phyloP scores from a whole-genome alignment of 768 basidiomycete species.

The Galerina sulciceps region DNA sequence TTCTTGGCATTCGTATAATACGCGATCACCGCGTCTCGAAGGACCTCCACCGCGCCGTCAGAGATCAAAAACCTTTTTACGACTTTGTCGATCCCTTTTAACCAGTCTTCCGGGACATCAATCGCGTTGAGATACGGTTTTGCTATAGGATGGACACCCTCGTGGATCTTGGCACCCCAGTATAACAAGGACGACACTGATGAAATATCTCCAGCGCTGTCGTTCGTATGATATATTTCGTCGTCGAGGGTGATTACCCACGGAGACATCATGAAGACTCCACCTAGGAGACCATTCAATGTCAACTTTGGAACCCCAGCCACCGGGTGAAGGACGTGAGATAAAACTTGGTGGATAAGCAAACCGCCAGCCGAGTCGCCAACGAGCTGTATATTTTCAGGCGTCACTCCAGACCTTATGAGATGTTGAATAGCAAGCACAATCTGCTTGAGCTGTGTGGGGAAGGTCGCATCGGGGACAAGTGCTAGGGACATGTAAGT shows the following conservation, averaged over 20 bases:
- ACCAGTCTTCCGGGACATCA: slow-evolving; percentile 32
- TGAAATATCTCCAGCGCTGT: slow-evolving; percentile 27
- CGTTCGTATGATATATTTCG: slow-evolving; percentile 16
- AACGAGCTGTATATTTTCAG: slow-evolving; percentile 35
- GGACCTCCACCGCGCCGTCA: slow-evolving; percentile 29
- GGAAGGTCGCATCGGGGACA: slow-evolving; percentile 37
- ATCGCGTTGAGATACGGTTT: slow-evolving; percentile 28
- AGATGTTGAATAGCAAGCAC: slow-evolving; percentile 35
- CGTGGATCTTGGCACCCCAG: slow-evolving; percentile 23
- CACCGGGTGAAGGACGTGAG: slow-evolving; percentile 40
- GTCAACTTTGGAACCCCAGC: slow-evolving; percentile 26
- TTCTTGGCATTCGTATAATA: slow-evolving; percentile 20
- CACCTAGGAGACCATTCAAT: slow-evolving; percentile 28
- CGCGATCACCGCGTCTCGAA: slow-evolving; percentile 30
- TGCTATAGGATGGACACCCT: slow-evolving; percentile 18
- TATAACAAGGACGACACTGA: slow-evolving; percentile 9
- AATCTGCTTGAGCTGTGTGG: slow-evolving; percentile 36
- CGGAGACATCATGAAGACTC: slow-evolving; percentile 41
- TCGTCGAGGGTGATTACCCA: slow-evolving; percentile 36
- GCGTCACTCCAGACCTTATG: slow-evolving; percentile 30
- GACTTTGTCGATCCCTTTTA: slow-evolving; percentile 25
- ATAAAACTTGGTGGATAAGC: slow-evolving; percentile 38
- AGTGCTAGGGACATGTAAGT: slow-evolving; percentile 24
- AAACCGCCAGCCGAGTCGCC: slow-evolving; percentile 47
- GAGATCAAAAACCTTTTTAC: slow-evolving; percentile 31